Evolutionary conservation across 306 rosid genomes (phyloP), one percentile per base, ranked within the genome.

Genomic region (Acmispon strigosus): DNA sequence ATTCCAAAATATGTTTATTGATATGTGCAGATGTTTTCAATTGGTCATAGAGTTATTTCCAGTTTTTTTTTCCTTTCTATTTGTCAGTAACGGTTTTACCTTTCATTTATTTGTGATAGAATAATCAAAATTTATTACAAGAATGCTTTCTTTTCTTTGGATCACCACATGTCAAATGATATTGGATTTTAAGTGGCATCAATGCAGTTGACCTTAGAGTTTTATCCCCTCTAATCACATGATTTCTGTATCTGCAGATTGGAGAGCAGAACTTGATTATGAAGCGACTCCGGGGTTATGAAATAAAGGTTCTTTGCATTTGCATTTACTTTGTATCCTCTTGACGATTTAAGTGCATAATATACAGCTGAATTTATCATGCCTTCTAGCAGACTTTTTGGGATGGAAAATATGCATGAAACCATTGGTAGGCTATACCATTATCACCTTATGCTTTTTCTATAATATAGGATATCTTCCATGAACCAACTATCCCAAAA

Each of bases 211-310:
- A 43, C 17, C 29, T 48, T 12, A 41, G 52, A 57, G 17, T 56
- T 13, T 74, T 74, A 29, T 55, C 47, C 16, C 24, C 74, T 3
- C 41, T 34, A 66, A 59, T 75, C 59, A 49, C 34, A 5, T 22
- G 29, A 50, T 63, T 52, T 66, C 20, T 65, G 36, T 60, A 44
- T 74, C 65, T 84, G 85, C 89, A 92, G 98, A 83, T 93, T 75
- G 51, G 70, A 42, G 81, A 83, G 55, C 98, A 93, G 78, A 90
- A 88, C 76, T 85, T 93, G 87, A 76, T 81, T 12, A 86, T 93
- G 97, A 93, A 88, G 74, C 88, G 96, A 51, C 89, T 93, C 42
- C 89, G 85, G 2, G 98, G 98, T 49, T 62, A 81, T 84, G 97
- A 93, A 84, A 93, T 93, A 79, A 93, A 85, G 98, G 98, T 93